These are phyloP conservation scores for Coemansia sp. DNA, from an alignment of 192 early-diverging fungal species.

Conservation along the genomic window DNA sequence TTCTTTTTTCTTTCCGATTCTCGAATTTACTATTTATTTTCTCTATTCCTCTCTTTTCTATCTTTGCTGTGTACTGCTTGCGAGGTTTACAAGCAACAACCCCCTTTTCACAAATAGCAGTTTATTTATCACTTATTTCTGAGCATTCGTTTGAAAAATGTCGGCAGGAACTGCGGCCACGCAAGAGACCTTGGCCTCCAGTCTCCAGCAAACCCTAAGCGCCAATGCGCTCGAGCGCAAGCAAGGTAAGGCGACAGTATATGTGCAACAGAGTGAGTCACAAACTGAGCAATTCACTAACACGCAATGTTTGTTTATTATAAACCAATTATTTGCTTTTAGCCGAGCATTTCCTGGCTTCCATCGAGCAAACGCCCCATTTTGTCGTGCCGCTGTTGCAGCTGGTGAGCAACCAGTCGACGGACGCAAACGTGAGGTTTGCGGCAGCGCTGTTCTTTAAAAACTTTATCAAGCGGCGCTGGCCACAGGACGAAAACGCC, in stretches of 20 bases:
- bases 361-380: constrained; percentile 61
- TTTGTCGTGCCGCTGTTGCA: constrained; percentile 77
- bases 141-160: constrained; percentile 19
- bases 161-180: constrained; percentile 16
- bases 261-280: neutral
- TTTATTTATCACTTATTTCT: constrained; percentile 13
- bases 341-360: constrained; percentile 63
- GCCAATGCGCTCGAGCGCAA: constrained; percentile 52
- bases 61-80: constrained; percentile 7
- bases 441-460: constrained; percentile 93
- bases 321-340: constrained; percentile 4
- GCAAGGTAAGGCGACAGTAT: constrained; percentile 28
- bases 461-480: constrained; percentile 91
- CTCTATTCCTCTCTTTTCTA: neutral
- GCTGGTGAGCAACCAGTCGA: constrained; percentile 65
- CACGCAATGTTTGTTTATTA: constrained; percentile 18
- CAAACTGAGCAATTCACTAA: constrained; percentile 31
- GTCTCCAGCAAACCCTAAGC: constrained; percentile 55
- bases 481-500: constrained; percentile 61
- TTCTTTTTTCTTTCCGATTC: constrained; percentile 11
- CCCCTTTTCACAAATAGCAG: neutral
- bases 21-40: neutral
- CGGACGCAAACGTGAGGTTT: constrained; percentile 69
- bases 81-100: neutral
- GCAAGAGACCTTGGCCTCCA: constrained; percentile 40